Evolutionary conservation across 495 filamentous ascomycete species (phyloP), one percentile per base, ranked within the genome.

Genomic region (Penicillium daleae): DNA sequence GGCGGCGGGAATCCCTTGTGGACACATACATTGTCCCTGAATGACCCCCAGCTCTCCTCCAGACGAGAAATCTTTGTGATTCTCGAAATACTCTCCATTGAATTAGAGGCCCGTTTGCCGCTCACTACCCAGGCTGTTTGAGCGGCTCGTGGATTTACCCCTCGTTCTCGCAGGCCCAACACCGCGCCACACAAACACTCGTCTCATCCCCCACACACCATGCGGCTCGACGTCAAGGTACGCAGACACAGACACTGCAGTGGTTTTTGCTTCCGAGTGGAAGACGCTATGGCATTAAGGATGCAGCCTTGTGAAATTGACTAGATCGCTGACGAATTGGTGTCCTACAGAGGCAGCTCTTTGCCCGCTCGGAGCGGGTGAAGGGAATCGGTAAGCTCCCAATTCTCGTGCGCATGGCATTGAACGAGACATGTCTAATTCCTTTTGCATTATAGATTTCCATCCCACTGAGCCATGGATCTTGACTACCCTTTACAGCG

Each of bases 391-490:
- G 49, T 52, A 52, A 27, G 49, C 24, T 52, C 29, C 17, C 13
- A 27, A 32, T 52, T 19, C 24, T 32, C 27, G 15, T 32, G 49
- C 49, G 49, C 49, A 52, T 31, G 10, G 27, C 27, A 29, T 21
- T 52, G 49, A 52, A 21, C 9, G 49, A 52, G 26, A 21, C 49
- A 8, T 4, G 8, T 6, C 49, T 52, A 32, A 52, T 31, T 2
- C n/a, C 19, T 12, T 32, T 52, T n/a, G 29, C 49, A 46, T 52
- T 8, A 32, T 12, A 52, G 49, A 97, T 79, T 97, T 96, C 79
- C 93, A 97, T 73, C 93, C 93, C 26, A 91, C 91, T 56, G 93
- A 97, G 83, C 92, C 93, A 83, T 97, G 93, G 87, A 96, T 99
- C 72, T 80, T 99, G 69, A 97, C 92, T 19, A 97, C 95, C 27